Percentiles rank a stretch among this genome's conserved stretches.
Evolutionary conservation across 768 basidiomycete genomes (phyloP).

Genomic region (Paxillus involutus): DNA sequence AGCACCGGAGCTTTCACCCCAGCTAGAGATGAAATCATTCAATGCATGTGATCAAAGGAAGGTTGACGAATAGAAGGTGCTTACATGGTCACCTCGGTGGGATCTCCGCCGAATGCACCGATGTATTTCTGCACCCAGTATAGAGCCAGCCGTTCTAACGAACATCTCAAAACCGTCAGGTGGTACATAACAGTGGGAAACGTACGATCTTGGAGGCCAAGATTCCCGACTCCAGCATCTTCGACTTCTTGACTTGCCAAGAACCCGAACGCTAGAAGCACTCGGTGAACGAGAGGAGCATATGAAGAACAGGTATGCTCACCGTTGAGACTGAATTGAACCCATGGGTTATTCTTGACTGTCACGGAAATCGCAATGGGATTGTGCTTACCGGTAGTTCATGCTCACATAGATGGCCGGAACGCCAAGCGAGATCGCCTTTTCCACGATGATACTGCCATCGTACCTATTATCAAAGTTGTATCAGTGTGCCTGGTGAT

Average conservation of each 20-base stretch:
- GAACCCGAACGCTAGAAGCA: conserved; percentile 35
- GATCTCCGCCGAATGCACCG: conserved; percentile 56
- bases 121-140: conserved; percentile 64
- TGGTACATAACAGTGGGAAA: neutral
- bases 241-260: conserved; percentile 40
- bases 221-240: conserved; percentile 42
- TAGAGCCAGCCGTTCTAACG: too few species aligned
- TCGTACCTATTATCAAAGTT: too few species aligned
- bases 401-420: conserved; percentile 40
- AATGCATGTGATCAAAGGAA: neutral
- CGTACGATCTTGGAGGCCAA: conserved; percentile 48
- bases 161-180: neutral
- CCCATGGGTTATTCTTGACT: neutral
- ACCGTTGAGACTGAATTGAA: conserved; percentile 7
- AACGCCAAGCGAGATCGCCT: too few species aligned
- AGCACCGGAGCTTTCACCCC: conserved; percentile 41
- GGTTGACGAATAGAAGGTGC: neutral
- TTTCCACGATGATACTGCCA: too few species aligned
- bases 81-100: conserved; percentile 38
- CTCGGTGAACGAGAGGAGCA: neutral
- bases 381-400: conserved; percentile 38
- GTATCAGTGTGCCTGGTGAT: neutral
- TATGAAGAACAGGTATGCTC: neutral
- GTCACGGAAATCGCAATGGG: neutral
- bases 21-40: conserved; percentile 6